Percentiles rank a stretch among this genome's conserved stretches.
Conservation (phyloP, 495 filamentous ascomycete species). For the Podospora appendiculata region DNA sequence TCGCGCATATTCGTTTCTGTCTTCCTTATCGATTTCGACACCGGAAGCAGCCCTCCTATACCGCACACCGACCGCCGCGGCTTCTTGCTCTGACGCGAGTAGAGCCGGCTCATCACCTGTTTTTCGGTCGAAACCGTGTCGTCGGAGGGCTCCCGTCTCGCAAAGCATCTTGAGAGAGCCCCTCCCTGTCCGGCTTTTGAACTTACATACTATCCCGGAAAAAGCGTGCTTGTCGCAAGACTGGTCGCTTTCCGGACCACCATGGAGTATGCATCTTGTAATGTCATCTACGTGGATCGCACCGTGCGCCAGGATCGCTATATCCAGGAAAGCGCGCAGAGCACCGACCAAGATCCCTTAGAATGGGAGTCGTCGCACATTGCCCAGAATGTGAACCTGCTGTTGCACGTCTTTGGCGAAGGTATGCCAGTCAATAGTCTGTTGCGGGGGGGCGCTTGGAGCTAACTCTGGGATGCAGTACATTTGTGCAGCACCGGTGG, state of each 20-base stretch:
- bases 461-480: slow-evolving; percentile 43
- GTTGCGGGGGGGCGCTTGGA: not conserved
- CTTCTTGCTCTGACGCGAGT: too few relatives aligned
- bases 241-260: slow-evolving; percentile 36
- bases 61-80: too few relatives aligned
- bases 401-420: slow-evolving; percentile 43
- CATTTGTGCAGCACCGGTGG: slow-evolving; percentile 63
- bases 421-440: slow-evolving; percentile 23
- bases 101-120: too few relatives aligned
- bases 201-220: slow-evolving; percentile 17
- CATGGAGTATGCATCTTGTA: slow-evolving; percentile 66
- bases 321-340: slow-evolving; percentile 4
- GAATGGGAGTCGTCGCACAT: slow-evolving; percentile 29
- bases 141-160: too few relatives aligned
- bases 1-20: too few relatives aligned
- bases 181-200: too few relatives aligned
- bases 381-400: slow-evolving; percentile 35
- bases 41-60: too few relatives aligned
- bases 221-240: slow-evolving; percentile 41
- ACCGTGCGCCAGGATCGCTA: slow-evolving; percentile 54
- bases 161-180: too few relatives aligned
- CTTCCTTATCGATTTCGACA: too few relatives aligned
- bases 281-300: slow-evolving; percentile 79
- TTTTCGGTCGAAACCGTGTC: too few relatives aligned
- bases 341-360: not conserved